phyloP scores from a whole-genome alignment of 805 yeast genomes.

The Maudiozyma turicensis region DNA sequence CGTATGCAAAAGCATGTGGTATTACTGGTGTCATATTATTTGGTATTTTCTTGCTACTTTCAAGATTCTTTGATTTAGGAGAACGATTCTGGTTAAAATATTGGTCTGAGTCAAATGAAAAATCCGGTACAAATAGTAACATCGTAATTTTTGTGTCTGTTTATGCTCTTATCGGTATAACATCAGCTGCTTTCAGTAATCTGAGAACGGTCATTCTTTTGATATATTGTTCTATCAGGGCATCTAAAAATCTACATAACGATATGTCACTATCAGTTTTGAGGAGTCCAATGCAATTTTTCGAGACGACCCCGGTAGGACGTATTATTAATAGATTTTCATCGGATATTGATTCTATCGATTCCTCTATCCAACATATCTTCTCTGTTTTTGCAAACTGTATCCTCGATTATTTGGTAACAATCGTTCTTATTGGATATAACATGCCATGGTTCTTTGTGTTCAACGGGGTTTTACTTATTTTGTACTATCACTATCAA shows the following conservation, averaged over 20 bases:
- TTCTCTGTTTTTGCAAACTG: constrained; percentile 40
- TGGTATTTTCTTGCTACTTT: constrained; percentile 29
- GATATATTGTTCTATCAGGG: constrained; percentile 46
- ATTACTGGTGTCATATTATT: constrained; percentile 36
- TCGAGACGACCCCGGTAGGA: constrained; percentile 63
- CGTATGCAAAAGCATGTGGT: constrained; percentile 54
- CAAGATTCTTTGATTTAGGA: constrained; percentile 31
- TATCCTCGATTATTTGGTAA: constrained; percentile 37
- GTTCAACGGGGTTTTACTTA: constrained; percentile 35
- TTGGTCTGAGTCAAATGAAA: constrained; percentile 51
- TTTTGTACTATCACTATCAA: constrained; percentile 63
- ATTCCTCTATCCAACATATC: constrained; percentile 45
- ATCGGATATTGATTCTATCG: constrained; percentile 50
- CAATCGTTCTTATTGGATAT: constrained; percentile 42
- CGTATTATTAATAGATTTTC: constrained; percentile 57
- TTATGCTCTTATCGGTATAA: constrained; percentile 48
- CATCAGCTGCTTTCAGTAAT: constrained; percentile 40
- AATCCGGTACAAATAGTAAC: constrained; percentile 34
- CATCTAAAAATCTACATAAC: constrained; percentile 46
- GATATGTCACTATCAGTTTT: constrained; percentile 46
- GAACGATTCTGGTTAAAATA: constrained; percentile 57
- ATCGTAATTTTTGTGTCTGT: constrained; percentile 40
- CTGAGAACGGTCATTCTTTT: constrained; percentile 40
- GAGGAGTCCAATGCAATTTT: constrained; percentile 54
- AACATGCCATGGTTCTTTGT: constrained; percentile 47